These are phyloP conservation scores for Didymella sp. DNA, from an alignment of 2,329 filamentous ascomycete genomes.

Conservation along the genomic window DNA sequence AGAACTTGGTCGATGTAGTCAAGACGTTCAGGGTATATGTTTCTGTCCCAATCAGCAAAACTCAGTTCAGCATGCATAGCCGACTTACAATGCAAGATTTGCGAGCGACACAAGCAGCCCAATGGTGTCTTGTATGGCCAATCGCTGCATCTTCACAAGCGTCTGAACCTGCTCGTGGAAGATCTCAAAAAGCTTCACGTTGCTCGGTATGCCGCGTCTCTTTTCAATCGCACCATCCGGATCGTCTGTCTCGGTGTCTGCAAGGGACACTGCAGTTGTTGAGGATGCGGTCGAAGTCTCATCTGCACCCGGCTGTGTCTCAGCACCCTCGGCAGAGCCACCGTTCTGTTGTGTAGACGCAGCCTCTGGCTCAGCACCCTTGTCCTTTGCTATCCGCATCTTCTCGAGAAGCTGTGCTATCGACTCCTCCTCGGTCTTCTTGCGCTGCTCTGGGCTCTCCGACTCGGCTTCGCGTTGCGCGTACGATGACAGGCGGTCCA, in stretches of 20 bases:
- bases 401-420: constrained; percentile 79
- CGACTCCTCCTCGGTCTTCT: constrained; percentile 84
- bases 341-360: constrained; percentile 45
- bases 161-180: constrained; percentile 97
- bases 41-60: constrained; percentile 56
- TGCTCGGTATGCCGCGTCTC: constrained; percentile 68
- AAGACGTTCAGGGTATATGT: constrained; percentile 89
- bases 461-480: constrained; percentile 85
- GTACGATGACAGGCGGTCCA: constrained; percentile 94
- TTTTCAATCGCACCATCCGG: constrained; percentile 55
- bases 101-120: constrained; percentile 91
- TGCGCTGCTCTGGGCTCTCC: constrained; percentile 72
- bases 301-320: constrained; percentile 34
- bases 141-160: constrained; percentile 85
- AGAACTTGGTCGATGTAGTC: constrained; percentile 97
- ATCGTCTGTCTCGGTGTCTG: constrained; percentile 50
- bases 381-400: constrained; percentile 71
- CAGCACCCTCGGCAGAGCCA: constrained; percentile 39
- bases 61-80: not conserved
- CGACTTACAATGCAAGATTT: constrained; percentile 79
- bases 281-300: constrained; percentile 40
- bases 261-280: constrained; percentile 36
- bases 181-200: constrained; percentile 92
- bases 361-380: constrained; percentile 38
- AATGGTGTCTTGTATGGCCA: constrained; percentile 94